phyloP scores from a whole-genome alignment of 495 filamentous ascomycete species.

The Parachaetomium inaequale region DNA sequence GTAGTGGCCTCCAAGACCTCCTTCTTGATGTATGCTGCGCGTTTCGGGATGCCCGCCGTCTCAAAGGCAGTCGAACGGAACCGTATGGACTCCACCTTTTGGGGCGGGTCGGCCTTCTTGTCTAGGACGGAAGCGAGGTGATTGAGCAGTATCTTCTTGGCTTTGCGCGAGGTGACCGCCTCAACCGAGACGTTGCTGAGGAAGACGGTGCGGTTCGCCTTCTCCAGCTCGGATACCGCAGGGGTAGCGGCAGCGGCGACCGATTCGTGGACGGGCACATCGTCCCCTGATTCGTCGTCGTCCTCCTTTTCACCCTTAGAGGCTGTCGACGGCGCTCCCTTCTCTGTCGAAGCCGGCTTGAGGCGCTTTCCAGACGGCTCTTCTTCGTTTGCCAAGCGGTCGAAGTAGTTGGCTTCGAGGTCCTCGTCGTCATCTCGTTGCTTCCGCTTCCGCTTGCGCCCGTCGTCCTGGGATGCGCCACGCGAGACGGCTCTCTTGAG shows the following conservation, averaged over 20 bases:
- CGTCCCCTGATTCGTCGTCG: constrained; percentile 30
- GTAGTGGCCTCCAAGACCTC: constrained; percentile 83
- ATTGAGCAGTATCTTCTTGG: constrained; percentile 67
- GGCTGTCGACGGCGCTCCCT: constrained; percentile 19
- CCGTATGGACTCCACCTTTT: constrained; percentile 82
- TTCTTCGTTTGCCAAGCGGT: constrained; percentile 58
- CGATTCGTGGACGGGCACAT: constrained; percentile 49
- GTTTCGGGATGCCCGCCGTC: constrained; percentile 73
- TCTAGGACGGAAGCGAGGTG: constrained; percentile 58
- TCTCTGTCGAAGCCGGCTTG: constrained; percentile 38
- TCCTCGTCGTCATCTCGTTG: constrained; percentile 65
- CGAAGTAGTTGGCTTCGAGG: constrained; percentile 78
- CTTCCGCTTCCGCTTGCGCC: constrained; percentile 71
- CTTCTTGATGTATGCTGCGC: constrained; percentile 80
- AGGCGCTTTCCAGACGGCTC: constrained; percentile 45
- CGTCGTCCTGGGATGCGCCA: constrained; percentile 29
- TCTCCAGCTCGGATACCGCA: constrained; percentile 62
- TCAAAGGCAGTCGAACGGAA: constrained; percentile 90
- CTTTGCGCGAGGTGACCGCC: constrained; percentile 75
- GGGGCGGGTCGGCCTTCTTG: constrained; percentile 43
- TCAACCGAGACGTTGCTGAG: constrained; percentile 82
- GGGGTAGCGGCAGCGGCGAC: constrained; percentile 42
- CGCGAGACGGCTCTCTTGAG: constrained; percentile 33
- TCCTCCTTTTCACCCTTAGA: constrained; percentile 24
- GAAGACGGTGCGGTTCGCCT: constrained; percentile 87